A percentile compares a stretch with the other conserved stretches of the same genome.
phyloP scores from a whole-genome alignment of 1,284 basidiomycete genomes.

The Pyrrhoderma lamaoense region DNA sequence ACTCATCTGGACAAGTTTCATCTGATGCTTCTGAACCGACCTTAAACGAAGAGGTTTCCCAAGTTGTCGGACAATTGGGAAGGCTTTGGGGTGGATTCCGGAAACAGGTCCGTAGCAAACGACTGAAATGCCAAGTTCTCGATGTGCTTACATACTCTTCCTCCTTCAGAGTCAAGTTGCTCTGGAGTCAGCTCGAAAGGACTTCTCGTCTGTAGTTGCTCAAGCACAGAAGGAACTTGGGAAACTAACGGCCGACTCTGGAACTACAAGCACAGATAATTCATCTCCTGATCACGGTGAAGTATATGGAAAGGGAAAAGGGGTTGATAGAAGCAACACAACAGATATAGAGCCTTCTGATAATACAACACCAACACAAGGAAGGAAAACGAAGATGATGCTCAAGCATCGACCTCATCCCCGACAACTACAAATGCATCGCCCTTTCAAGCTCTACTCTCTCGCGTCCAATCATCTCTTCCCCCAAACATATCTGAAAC shows the following conservation, averaged over 20 bases:
- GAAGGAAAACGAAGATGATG: not conserved
- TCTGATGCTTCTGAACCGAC: slow-evolving; percentile 41
- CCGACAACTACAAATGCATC: slow-evolving; percentile 28
- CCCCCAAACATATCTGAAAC: slow-evolving; percentile 65
- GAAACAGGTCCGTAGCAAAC: slow-evolving; percentile 61
- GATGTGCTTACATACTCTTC: slow-evolving; percentile 13
- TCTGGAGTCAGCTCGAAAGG: slow-evolving; percentile 67
- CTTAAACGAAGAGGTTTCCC: slow-evolving; percentile 79
- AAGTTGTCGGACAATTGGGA: slow-evolving; percentile 79
- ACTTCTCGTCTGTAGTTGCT: slow-evolving; percentile 66
- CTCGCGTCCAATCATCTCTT: slow-evolving; percentile 64
- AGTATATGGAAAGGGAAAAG: slow-evolving; percentile 12
- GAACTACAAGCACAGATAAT: slow-evolving; percentile 20
- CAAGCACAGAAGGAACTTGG: slow-evolving; percentile 79
- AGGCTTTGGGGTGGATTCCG: slow-evolving; percentile 85
- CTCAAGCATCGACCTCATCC: slow-evolving; percentile 10
- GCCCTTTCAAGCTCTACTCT: slow-evolving; percentile 45
- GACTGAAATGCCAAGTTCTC: no score
- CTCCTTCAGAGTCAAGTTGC: slow-evolving; percentile 62
- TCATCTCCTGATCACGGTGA: slow-evolving; percentile 11
- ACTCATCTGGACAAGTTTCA: slow-evolving; percentile 15
- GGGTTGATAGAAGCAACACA: no score
- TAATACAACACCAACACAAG: not conserved
- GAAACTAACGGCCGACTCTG: slow-evolving; percentile 43
- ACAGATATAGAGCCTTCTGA: not conserved